Conservation (phyloP, 441 rosid species). For the Gossypium laxum region DNA sequence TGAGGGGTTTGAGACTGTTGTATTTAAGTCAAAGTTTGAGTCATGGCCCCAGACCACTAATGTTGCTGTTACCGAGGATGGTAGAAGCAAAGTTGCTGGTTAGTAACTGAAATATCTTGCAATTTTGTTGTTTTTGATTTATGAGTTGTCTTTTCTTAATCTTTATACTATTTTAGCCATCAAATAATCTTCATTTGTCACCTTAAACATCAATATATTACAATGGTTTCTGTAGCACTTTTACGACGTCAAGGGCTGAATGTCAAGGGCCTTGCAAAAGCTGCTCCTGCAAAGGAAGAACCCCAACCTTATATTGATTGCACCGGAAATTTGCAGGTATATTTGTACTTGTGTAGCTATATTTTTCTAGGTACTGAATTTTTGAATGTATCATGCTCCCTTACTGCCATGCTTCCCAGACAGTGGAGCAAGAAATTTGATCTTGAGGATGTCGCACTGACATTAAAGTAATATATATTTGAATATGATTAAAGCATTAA, state of each 20-base stretch:
- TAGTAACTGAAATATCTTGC: conserved; percentile 17
- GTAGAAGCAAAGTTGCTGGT: conserved; percentile 98
- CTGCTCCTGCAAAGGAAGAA: conserved; percentile 70
- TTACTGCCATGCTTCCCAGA: background rate
- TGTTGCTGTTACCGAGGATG: conserved; percentile 66
- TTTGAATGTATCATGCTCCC: background rate
- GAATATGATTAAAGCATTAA: background rate
- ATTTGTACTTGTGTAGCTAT: background rate
- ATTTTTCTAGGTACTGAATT: background rate
- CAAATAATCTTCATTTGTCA: conserved; percentile 6
- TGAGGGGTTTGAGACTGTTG: conserved; percentile 91
- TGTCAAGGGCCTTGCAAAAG: conserved; percentile 74
- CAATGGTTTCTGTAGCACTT: conserved; percentile 46
- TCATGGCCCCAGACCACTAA: conserved; percentile 62
- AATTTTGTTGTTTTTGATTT: background rate
- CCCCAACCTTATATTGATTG: conserved; percentile 75
- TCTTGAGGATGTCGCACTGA: background rate
- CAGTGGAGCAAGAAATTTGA: background rate
- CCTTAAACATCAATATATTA: conserved; percentile 13
- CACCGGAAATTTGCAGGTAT: conserved; percentile 83
- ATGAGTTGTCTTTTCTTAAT: background rate
- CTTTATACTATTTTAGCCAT: background rate
- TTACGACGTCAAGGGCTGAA: conserved; percentile 83
- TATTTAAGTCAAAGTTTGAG: conserved; percentile 74
- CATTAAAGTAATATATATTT: background rate